Evolutionary conservation across 352 stramenopile species (phyloP), one percentile per base, ranked within the genome.

Genomic region (Pythium apleroticum): DNA sequence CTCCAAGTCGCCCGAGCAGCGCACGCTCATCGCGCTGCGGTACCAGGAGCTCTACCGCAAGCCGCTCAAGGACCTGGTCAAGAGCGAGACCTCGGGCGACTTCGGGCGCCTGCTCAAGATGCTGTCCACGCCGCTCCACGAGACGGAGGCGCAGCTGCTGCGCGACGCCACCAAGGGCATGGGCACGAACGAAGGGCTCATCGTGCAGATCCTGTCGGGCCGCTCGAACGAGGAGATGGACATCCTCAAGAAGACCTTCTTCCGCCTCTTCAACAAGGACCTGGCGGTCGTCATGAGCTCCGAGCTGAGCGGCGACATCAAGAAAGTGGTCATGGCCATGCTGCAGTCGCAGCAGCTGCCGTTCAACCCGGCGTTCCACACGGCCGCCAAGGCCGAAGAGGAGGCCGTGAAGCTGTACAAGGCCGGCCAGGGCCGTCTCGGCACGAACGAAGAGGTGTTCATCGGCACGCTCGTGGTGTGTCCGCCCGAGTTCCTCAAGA

Each of bases 191-290:
- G 85, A 92, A 65, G 85, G 72, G 54, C 74, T 88, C 30, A 75
- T 91, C 65, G 72, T 88, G 12, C 80, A 80, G 72, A 81, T 94
- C 57, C 52, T 94, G 11, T 75, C 76, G 11, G 83, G 83, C 2
- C 81, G 85, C 53, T 84, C 85, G 25, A 90, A 91, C 57, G 80
- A 87, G n/a, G 85, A 94, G 60, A 88, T 94, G 73, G 73, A 69
- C 60, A 88, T 94, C 37, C 68, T 94, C 37, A 92, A 91, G 61
- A 84, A 88, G 59, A 75, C 78, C n/a, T 94, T 87, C 71, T 92
- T 84, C 49, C 75, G 80, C 31, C 56, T 89, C 39, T 81, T 82
- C 54, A 73, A 75, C n/a, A 82, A 90, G 50, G 85, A 94, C 35
- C 52, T 94, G 20, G 79, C 72, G 7, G 83, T 90, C 35, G 84